Evolutionary conservation across 148 eudicot species (phyloP), one percentile per base, ranked within the genome.

Genomic region (Camellia lanceoleosa): DNA sequence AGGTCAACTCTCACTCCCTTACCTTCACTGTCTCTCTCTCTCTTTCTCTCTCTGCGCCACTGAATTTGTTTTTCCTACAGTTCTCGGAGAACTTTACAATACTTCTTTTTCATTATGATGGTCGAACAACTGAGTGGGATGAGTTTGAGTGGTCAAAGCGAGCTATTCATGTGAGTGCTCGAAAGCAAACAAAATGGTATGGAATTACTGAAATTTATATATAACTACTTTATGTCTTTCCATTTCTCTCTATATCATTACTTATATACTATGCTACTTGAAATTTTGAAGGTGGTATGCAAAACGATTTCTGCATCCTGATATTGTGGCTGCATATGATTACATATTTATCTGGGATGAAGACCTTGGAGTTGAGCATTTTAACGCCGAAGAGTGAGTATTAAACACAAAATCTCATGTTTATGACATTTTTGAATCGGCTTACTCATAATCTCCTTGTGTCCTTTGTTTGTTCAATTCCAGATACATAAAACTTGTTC

Each of bases 311-410:
- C 87, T 97, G 70, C 98, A 94, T 86, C 99, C 99, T 0, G 97
- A 91, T 80, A 87, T 97, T 67, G 98, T 97, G 80, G 97, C 98
- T 10, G 72, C 93, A 60, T 97, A 97, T 74, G 99, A 97, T 47
- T 97, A 90, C 90, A 90, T 95, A 47, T 95, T 95, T 78, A 88
- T 95, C 65, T 95, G 99, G 99, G 99, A 95, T 74, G 99, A 95
- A 84, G 99, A 95, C 79, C 88, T 95, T 75, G 99, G 97, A 63
- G 90, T 93, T 13, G 90, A 95, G 74, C 77, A 94, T 87, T 97
- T 91, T 75, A 79, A 97, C 80, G 93, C 97, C 10, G 96, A 97
- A 84, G 91, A 97, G 99, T 97, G 68, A 87, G 97, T 79, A 61
- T 59, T 14, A 58, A 65, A 13, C 42, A 10, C n/a, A 67, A 54